Percentiles rank a stretch among this genome's conserved stretches.
phyloP scores from a whole-genome alignment of 1,139 yeast genomes.

The Pichia kudriavzevii region DNA sequence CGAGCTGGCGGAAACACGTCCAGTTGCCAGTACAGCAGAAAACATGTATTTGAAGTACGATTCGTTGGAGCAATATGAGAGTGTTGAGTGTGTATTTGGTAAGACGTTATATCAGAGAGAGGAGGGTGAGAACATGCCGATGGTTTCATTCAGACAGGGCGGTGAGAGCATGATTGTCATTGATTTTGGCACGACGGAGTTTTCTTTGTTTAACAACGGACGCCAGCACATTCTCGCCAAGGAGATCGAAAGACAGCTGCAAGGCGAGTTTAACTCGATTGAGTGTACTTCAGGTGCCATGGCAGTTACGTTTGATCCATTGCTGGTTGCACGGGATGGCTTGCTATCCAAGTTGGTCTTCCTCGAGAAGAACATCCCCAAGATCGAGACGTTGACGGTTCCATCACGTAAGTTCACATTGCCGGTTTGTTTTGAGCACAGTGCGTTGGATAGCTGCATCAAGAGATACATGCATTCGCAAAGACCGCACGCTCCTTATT shows the following conservation, averaged over 20 bases:
- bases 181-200: slow-evolving; percentile 29
- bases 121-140: slow-evolving; percentile 18
- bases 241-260: slow-evolving; percentile 13
- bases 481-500: slow-evolving; percentile 33
- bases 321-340: slow-evolving; percentile 20
- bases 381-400: slow-evolving; percentile 28
- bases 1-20: slow-evolving; percentile 18
- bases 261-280: slow-evolving; percentile 20
- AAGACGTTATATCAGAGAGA: slow-evolving; percentile 22
- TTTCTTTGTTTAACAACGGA: slow-evolving; percentile 30
- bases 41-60: slow-evolving; percentile 20
- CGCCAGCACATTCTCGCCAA: slow-evolving; percentile 26
- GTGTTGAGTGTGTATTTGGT: slow-evolving; percentile 15
- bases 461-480: slow-evolving; percentile 33
- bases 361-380: slow-evolving; percentile 28
- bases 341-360: slow-evolving; percentile 22
- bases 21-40: slow-evolving; percentile 11
- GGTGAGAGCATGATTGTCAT: slow-evolving; percentile 31
- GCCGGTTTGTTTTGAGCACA: slow-evolving; percentile 31
- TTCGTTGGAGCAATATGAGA: slow-evolving; percentile 21
- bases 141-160: slow-evolving; percentile 28
- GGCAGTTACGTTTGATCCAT: slow-evolving; percentile 28
- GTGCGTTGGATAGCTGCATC: slow-evolving; percentile 29
- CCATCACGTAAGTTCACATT: slow-evolving; percentile 29
- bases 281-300: slow-evolving; percentile 30